These are phyloP conservation scores for Mycena vulgaris DNA, from an alignment of 768 basidiomycete species.

Conservation along the genomic window DNA sequence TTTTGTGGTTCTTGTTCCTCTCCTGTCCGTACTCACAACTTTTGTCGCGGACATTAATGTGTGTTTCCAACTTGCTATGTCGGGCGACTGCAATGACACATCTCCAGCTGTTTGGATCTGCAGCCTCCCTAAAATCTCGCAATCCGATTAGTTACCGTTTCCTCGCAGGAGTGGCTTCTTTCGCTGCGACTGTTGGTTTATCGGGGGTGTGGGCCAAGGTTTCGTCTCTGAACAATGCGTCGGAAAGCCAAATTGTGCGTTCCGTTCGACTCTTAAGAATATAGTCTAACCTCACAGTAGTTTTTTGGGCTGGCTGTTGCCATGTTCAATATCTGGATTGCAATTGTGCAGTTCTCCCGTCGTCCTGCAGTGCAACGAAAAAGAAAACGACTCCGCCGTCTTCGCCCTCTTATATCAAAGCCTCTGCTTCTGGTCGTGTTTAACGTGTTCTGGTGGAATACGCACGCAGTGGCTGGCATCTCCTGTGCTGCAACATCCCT, in stretches of 20 bases:
- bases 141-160: conserved; percentile 22
- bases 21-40: conserved; percentile 66
- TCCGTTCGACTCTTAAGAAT: neutral
- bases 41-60: conserved; percentile 55
- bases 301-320: conserved; percentile 38
- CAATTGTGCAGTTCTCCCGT: conserved; percentile 15
- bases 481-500: conserved; percentile 72
- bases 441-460: conserved; percentile 53
- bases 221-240: conserved; percentile 46
- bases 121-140: conserved; percentile 15
- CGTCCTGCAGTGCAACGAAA: conserved; percentile 34
- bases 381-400: conserved; percentile 32
- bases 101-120: conserved; percentile 42
- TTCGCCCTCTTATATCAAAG: conserved; percentile 43
- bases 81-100: conserved; percentile 7
- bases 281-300: conserved; percentile 22
- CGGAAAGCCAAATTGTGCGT: conserved; percentile 61
- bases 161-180: conserved; percentile 22
- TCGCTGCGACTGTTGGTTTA: conserved; percentile 9
- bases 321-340: conserved; percentile 37
- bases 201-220: conserved; percentile 43
- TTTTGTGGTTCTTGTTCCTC: conserved; percentile 67
- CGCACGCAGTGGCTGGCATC: conserved; percentile 59
- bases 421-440: conserved; percentile 47
- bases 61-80: conserved; percentile 30